Evolutionary conservation across 2,329 filamentous ascomycete species (phyloP), one percentile per base, ranked within the genome.

Genomic region (Atkinsonella hypoxylon): DNA sequence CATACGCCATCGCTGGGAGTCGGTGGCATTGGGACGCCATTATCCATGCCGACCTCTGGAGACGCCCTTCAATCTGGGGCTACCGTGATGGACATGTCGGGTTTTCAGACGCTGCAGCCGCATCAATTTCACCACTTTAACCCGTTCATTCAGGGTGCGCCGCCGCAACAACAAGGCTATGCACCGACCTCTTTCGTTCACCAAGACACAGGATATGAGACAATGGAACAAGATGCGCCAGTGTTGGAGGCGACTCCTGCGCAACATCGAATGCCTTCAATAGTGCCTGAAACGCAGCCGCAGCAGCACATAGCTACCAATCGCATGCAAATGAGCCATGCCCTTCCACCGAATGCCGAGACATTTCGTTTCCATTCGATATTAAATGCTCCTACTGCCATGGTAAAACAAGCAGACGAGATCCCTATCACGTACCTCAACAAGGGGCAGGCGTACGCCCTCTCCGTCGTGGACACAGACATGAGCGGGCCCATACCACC

Each of bases 361-460:
- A 85, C 83, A 62, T 96, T 96, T 63, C 87, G 93, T 40, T 97
- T 88, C 63, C 87, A 93, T 63, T 85, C 88, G 47, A 93, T 88
- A 0, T 70, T 98, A 44, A 94, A 95, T 64, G 91, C 93, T 1
- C 89, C 91, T 3, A 98, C 93, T 0, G 93, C 93, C 8, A 98
- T 97, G 93, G 85, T 94, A 62, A 94, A 87, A 65, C 83, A 89
- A 54, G 70, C 82, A 1, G 86, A 94, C 53, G 91, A 97, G 65
- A 94, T 97, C 22, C 93, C 93, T 0, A 81, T 97, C n/a, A 96
- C 91, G 0, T 98, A 98, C 64, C 78, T 98, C 17, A 98, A 98
- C 71, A 97, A 97, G 68, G 90, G 91, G 22, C 91, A 97, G 64
- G 88, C 89, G 15, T 98, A 98, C 65, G 87, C 87, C 0, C 73